Conservation (phyloP, 345 rosid species). For the Citrus australasica region DNA sequence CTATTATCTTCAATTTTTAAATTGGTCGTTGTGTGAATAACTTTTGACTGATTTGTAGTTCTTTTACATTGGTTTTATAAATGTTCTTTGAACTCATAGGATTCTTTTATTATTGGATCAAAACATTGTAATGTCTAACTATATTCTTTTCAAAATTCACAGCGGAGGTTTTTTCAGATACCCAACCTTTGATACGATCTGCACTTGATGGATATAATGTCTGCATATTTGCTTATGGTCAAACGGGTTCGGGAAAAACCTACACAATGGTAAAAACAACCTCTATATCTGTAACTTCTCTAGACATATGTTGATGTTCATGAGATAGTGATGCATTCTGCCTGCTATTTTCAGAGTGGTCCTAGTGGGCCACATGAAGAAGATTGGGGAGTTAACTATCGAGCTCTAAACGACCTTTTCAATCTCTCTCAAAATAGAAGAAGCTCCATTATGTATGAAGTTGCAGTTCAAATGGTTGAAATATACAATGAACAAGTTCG, state of each 20-base stretch:
- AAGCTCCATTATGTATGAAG: slow-evolving; percentile 48
- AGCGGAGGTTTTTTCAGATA: slow-evolving; percentile 77
- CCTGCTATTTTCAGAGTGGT: slow-evolving; percentile 52
- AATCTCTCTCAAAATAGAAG: slow-evolving; percentile 55
- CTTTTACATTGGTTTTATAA: slow-evolving; percentile 1
- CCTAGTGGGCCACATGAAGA: slow-evolving; percentile 60
- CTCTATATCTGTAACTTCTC: neutral
- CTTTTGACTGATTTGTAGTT: neutral
- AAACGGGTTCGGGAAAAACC: slow-evolving; percentile 97
- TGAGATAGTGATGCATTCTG: slow-evolving; percentile 2
- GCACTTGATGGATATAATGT: slow-evolving; percentile 87
- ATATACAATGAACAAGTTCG: slow-evolving; percentile 92
- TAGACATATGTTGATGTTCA: neutral
- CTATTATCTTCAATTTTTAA: neutral
- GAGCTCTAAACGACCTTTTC: slow-evolving; percentile 84
- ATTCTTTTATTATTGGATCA: neutral
- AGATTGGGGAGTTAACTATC: slow-evolving; percentile 86
- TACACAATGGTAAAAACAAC: slow-evolving; percentile 67
- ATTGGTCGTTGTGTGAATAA: neutral
- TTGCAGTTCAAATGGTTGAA: slow-evolving; percentile 87
- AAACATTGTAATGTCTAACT: slow-evolving; percentile 16
- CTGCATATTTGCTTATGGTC: slow-evolving; percentile 98
- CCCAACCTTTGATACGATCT: slow-evolving; percentile 67
- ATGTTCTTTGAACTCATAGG: neutral
- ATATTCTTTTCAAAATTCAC: slow-evolving; percentile 27